phyloP scores from a whole-genome alignment of 1,139 yeast genomes.

The Meyerozyma elateridarum region DNA sequence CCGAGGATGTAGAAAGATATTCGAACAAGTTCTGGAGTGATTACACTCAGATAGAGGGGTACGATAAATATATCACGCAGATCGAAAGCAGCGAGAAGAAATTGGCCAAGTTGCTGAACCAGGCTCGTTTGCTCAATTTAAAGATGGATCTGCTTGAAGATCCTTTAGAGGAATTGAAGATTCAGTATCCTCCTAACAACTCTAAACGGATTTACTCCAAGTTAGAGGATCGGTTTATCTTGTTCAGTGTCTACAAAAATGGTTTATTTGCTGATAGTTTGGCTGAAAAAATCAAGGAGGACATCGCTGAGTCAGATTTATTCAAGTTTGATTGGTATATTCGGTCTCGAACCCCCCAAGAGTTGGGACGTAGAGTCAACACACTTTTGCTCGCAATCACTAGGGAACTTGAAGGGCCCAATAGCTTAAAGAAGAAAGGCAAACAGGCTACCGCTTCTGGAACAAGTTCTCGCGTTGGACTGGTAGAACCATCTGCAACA shows the following conservation, averaged over 20 bases:
- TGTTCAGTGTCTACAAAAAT: slow-evolving; percentile 66
- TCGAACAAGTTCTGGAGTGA: slow-evolving; percentile 71
- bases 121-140: slow-evolving; percentile 57
- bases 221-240: slow-evolving; percentile 78
- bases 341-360: slow-evolving; percentile 78
- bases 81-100: slow-evolving; percentile 88
- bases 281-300: slow-evolving; percentile 73
- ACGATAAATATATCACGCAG: slow-evolving; percentile 78
- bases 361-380: slow-evolving; percentile 73
- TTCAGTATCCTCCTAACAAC: slow-evolving; percentile 89
- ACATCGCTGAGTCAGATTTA: slow-evolving; percentile 64
- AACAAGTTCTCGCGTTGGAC: slow-evolving; percentile 29
- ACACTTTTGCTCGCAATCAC: slow-evolving; percentile 76
- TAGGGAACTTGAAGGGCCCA: slow-evolving; percentile 73
- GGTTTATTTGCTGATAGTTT: slow-evolving; percentile 72
- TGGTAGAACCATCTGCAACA: slow-evolving; percentile 26
- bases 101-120: slow-evolving; percentile 56
- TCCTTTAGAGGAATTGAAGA: slow-evolving; percentile 71
- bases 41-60: slow-evolving; percentile 71
- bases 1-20: slow-evolving; percentile 66
- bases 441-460: slow-evolving; percentile 19
- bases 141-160: slow-evolving; percentile 62
- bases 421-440: slow-evolving; percentile 35
- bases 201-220: slow-evolving; percentile 82
- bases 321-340: slow-evolving; percentile 91